Percentiles rank a stretch among this genome's conserved stretches.
These are phyloP conservation scores for Fusarium euwallaceae DNA, from an alignment of 2,329 filamentous ascomycete species.

Conservation along the genomic window DNA sequence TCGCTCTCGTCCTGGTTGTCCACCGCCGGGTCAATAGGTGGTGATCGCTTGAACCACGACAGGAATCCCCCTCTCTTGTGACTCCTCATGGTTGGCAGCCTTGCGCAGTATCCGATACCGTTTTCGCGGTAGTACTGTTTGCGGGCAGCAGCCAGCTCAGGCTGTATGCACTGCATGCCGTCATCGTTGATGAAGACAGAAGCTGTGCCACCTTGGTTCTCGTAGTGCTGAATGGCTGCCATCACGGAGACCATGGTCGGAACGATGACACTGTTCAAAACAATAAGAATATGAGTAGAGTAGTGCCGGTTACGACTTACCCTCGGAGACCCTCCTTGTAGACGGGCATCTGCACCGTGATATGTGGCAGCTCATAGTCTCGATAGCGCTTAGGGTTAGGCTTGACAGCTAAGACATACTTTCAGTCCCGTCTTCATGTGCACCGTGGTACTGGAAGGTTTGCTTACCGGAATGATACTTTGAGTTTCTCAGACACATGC, in stretches of 20 bases:
- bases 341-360: conserved; percentile 62
- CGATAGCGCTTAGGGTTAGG: conserved; percentile 44
- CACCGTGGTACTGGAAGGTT: not conserved
- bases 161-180: conserved; percentile 72
- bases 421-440: not conserved
- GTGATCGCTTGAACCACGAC: conserved; percentile 55
- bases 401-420: conserved; percentile 31
- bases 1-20: conserved; percentile 59
- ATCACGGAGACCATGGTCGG: conserved; percentile 69
- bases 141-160: conserved; percentile 61
- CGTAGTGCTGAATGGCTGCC: conserved; percentile 70
- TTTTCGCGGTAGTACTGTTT: conserved; percentile 70
- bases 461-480: conserved; percentile 44
- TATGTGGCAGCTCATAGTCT: conserved; percentile 57
- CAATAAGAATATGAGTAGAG: too few relatives aligned
- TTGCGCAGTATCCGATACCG: conserved; percentile 68
- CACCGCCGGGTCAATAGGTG: conserved; percentile 38
- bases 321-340: conserved; percentile 55
- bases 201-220: conserved; percentile 73
- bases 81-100: conserved; percentile 59
- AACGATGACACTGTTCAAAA: conserved; percentile 57
- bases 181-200: conserved; percentile 79
- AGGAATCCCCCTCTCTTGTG: conserved; percentile 34
- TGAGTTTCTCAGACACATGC: conserved; percentile 43
- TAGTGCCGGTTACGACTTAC: not conserved